Evolutionary conservation across 164 flowering plant genomes (phyloP), one percentile per base, ranked within the genome.

Genomic region (Houttuynia cordata): DNA sequence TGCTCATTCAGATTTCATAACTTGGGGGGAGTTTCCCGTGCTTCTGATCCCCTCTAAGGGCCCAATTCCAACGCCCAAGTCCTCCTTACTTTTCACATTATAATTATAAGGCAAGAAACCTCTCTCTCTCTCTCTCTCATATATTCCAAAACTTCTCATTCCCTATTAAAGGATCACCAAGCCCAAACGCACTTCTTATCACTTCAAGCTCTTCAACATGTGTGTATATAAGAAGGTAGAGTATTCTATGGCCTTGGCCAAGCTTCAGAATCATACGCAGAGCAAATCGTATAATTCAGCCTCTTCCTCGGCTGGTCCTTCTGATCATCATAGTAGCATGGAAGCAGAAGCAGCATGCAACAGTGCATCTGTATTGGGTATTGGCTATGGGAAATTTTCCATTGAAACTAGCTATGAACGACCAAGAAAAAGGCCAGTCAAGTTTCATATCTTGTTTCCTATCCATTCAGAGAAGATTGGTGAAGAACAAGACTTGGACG

Each of bases 391-490:
- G 8, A 57, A 34, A 22, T 69, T 53, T 23, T 21, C 30, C 12
- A 13, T 49, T 2, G 58, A 21, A 19, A 14, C 52, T 7, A 49
- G 24, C 20, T 21, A 37, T 14, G 45, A 52, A 17, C 47, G 7
- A 22, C 49, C 25, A 21, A 17, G 23, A 37, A 49, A 62, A 56
- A 23, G 19, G 2, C 63, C 56, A 3, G 63, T 68, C 14, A 53
- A 49, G 40, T 58, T 72, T 24, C 68, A 68, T 54, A 22, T 47
- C 24, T 39, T 68, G 68, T 72, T 68, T 37, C 71, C 75, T 1
- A 50, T 58, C 37, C 50, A 25, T 19, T 17, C 17, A 22, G n/a
- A 23, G 67, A 68, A 25, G 58, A 58, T 12, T 17, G 20, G 39
- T 5, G 66, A 65, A 30, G 67, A 66, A 18, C 51, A 50, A 17